Evolutionary conservation across 106 monocot species (phyloP), one percentile per base, ranked within the genome.

Genomic region (Platanthera guangdongensis): DNA sequence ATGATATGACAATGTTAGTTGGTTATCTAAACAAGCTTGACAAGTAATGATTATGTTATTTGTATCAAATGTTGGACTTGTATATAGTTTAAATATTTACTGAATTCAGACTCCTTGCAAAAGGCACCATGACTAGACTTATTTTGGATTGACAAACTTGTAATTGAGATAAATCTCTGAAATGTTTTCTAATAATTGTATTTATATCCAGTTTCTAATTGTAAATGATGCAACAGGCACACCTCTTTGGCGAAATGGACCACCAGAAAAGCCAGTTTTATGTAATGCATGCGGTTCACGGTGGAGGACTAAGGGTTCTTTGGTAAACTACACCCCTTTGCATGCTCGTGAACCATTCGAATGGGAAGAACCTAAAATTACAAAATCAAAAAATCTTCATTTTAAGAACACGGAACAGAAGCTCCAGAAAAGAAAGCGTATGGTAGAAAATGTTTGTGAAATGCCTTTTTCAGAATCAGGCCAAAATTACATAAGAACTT

Each of bases 241-340:
- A 81, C 99, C 99, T 75, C 90, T 99, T 54, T 99, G 99, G 99
- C 77, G 99, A 70, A 99, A 99, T 87, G 99, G 99, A 46, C 99
- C 99, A 9, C 94, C 94, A 14, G 99, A 99, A 51, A 99, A 99
- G 85, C 99, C 99, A 55, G 87, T 99, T 73, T 78, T 99, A 50
- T 99, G 99, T 79, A 99, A 99, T 88, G 99, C 99, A 70, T 99
- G 99, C 76, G 99, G 99, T 74, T 94, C 99, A 18, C 92, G 99
- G 77, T 99, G 99, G 99, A 83, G 99, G 75, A 99, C 99, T 52
- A 99, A 99, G 83, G 99, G 99, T 78, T 85, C 94, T 72, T 81
- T 99, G 79, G 74, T 79, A 76, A 99, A 99, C 52, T 99, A 99
- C 74, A 92, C 94, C 14, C 99, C 99, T 47, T 63, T 94, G 65